Evolutionary conservation across 1,284 basidiomycete species (phyloP).

Genomic region (Coniferiporia sulphurascens): DNA sequence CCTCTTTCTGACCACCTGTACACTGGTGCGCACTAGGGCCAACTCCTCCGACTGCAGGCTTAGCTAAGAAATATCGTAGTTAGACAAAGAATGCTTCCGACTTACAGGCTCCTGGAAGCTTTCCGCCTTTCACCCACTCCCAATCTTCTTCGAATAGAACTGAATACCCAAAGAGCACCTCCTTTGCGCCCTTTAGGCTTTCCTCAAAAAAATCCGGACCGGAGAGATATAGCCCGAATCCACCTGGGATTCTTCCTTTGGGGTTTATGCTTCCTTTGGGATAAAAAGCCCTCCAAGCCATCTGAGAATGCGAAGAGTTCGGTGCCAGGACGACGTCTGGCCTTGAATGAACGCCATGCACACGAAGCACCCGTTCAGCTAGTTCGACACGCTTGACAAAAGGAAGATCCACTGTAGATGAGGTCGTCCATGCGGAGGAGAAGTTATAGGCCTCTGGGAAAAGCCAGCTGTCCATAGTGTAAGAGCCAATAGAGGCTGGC

Average conservation of each 20-base stretch:
- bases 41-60: conserved; percentile 20
- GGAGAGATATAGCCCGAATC: conserved; percentile 26
- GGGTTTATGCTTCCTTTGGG: conserved; percentile 60
- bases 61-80: background rate
- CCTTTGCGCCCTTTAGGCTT: conserved; percentile 17
- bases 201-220: conserved; percentile 21
- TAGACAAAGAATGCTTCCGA: background rate
- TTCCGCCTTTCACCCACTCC: conserved; percentile 28
- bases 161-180: conserved; percentile 26
- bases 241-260: conserved; percentile 34
- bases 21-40: conserved; percentile 25
- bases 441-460: conserved; percentile 8
- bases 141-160: conserved; percentile 27
- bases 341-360: conserved; percentile 42
- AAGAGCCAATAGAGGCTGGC: background rate
- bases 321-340: conserved; percentile 33
- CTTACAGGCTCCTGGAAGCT: conserved; percentile 29
- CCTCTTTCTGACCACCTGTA: conserved; percentile 26
- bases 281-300: conserved; percentile 58
- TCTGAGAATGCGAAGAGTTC: conserved; percentile 20
- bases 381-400: background rate
- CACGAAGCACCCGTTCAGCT: conserved; percentile 37
- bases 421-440: conserved; percentile 14
- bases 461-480: conserved; percentile 10
- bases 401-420: conserved; percentile 1